A percentile compares a stretch with the other conserved stretches of the same genome.
Conservation (phyloP, 805 yeast genomes). For the Kuraishia floccosa region DNA sequence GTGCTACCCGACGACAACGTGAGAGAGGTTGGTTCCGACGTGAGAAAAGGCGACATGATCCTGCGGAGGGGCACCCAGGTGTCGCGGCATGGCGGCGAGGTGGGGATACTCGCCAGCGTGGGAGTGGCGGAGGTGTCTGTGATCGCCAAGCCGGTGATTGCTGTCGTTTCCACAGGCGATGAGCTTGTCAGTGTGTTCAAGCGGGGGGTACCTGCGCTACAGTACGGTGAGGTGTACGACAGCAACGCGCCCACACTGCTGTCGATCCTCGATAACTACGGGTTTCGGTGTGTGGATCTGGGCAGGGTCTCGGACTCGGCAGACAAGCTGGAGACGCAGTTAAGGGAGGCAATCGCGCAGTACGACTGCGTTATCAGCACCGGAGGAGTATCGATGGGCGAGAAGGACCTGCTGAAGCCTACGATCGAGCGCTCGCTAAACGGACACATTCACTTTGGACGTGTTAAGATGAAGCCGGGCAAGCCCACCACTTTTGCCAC, state of each 20-base stretch:
- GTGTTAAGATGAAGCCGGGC: constrained; percentile 51
- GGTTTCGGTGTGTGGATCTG: constrained; percentile 29
- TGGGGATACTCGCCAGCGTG: constrained; percentile 35
- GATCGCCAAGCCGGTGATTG: constrained; percentile 28
- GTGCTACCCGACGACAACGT: constrained; percentile 32
- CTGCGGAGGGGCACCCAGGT: constrained; percentile 23
- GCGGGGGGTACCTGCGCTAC: constrained; percentile 5
- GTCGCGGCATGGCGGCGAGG: constrained; percentile 33
- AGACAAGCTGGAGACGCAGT: constrained; percentile 11
- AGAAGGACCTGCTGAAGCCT: constrained; percentile 37
- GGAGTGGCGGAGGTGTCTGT: constrained; percentile 28
- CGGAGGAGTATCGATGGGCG: constrained; percentile 56
- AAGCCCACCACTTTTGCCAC: constrained; percentile 50
- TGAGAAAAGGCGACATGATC: constrained; percentile 24
- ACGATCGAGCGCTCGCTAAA: constrained; percentile 26
- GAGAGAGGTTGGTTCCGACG: constrained; percentile 36
- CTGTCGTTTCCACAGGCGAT: constrained; percentile 40
- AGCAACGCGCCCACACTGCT: constrained; percentile 36
- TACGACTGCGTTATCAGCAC: constrained; percentile 34
- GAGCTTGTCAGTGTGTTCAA: constrained; percentile 28
- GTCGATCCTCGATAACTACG: constrained; percentile 20
- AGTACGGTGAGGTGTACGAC: constrained; percentile 36
- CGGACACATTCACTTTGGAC: constrained; percentile 39
- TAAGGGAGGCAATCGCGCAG: constrained; percentile 14
- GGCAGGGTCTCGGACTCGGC: constrained; percentile 37